Base-by-base conservation (phyloP, 73 alveolate species). In the Paramecium octaurelia region DNA sequence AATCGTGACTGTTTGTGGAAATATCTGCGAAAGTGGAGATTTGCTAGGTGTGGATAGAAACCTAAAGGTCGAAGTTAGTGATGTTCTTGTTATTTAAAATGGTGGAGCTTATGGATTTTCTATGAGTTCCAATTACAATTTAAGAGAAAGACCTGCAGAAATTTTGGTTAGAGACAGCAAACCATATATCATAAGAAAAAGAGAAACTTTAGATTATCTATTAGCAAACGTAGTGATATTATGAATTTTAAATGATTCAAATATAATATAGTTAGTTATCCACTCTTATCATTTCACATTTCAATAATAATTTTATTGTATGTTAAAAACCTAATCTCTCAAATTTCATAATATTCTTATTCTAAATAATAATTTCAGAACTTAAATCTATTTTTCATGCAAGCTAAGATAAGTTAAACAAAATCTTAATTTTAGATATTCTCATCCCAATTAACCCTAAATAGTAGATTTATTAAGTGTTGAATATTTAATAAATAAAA, bases 51-150 rank as follows among this genome's bases (percentile, higher is more conserved):
- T 42, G 4, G 92, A 92, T 38, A 77, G 95, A 80, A 4, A 46
- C 6, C 23, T 92, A 20, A 21, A 38, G 7, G 92, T 50, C 11
- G 24, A 92, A 77, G 23, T 84, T 11, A 86, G 40, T 34, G 95
- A 92, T 59, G 38, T 92, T 6, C 59, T 92, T 43, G 93, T 92
- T 40, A 31, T 92, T 18, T 34, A 58, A 4, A 85, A 76, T 48
- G 95, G 68, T 12, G 95, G 95, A 57, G 95, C 95, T 48, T 92
- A 92, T 80, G 95, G 95, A 6, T 85, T 20, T 36, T 92, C 92
- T 6, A 92, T 92, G 95, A 69, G 92, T 14, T 75, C 92, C 8
- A 85, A 92, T 36, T 92, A 92, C 23, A 92, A 92, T 59, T 24
- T 76, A 50, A 92, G 95, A 92, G 92, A 58, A 48, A 57, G 92